phyloP scores from a whole-genome alignment of 2,329 filamentous ascomycete species.

The Arthrinium phaeospermum region DNA sequence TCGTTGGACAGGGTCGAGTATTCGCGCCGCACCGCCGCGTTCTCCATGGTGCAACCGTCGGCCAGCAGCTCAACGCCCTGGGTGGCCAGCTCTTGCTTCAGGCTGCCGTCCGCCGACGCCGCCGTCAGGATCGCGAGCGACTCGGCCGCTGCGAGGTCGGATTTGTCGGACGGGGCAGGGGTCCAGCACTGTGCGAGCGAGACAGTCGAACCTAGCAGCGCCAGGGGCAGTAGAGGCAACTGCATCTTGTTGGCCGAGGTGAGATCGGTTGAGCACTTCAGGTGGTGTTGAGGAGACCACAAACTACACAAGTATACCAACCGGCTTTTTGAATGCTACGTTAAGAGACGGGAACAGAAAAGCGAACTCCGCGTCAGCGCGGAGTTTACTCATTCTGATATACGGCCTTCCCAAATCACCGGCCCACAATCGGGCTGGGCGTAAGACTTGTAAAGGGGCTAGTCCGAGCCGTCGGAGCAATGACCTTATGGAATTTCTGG shows the following conservation, averaged over 20 bases:
- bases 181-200: background rate
- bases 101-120: conserved; percentile 19
- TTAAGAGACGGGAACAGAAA: background rate
- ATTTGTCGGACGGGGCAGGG: background rate
- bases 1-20: conserved; percentile 22
- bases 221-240: background rate
- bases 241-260: background rate
- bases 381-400: background rate
- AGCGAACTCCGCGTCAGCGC: too few relatives aligned
- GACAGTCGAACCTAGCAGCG: background rate
- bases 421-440: background rate
- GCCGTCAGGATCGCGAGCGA: conserved; percentile 21
- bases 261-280: fast-evolving
- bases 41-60: background rate
- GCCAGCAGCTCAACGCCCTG: conserved; percentile 11
- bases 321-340: background rate
- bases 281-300: background rate
- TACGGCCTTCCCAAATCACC: background rate
- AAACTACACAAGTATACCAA: background rate
- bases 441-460: background rate
- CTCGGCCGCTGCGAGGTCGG: conserved; percentile 23
- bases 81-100: conserved; percentile 18
- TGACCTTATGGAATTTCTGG: background rate
- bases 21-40: background rate
- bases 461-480: background rate